phyloP scores from a whole-genome alignment of 1,284 basidiomycete genomes.

The Cryptococcus amylolentus region DNA sequence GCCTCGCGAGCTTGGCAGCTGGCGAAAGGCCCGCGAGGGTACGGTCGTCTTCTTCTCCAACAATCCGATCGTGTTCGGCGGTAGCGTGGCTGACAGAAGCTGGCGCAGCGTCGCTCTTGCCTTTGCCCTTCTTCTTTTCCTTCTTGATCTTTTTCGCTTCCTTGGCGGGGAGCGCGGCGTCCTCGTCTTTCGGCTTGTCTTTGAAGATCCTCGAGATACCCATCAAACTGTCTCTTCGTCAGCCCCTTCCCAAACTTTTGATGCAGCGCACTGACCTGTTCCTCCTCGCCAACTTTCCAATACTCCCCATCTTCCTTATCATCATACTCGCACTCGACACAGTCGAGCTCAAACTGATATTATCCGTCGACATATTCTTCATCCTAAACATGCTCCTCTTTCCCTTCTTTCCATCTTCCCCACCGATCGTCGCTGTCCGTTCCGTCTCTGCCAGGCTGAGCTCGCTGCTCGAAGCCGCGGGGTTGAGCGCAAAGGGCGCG shows the following conservation, averaged over 20 bases:
- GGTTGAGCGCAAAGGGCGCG: slow-evolving; percentile 33
- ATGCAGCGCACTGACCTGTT: slow-evolving; percentile 55
- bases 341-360: slow-evolving; percentile 94
- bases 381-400: slow-evolving; percentile 66
- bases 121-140: slow-evolving; percentile 51
- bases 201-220: slow-evolving; percentile 94
- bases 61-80: slow-evolving; percentile 72
- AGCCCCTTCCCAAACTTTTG: neutral
- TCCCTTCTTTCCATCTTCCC: slow-evolving; percentile 54
- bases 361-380: slow-evolving; percentile 91
- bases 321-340: slow-evolving; percentile 94
- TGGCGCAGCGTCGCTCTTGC: slow-evolving; percentile 57
- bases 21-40: slow-evolving; percentile 78
- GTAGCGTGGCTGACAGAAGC: slow-evolving; percentile 79
- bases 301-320: slow-evolving; percentile 91
- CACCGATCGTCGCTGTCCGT: slow-evolving; percentile 32
- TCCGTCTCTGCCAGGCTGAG: slow-evolving; percentile 42
- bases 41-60: slow-evolving; percentile 46
- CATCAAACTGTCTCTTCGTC: slow-evolving; percentile 56
- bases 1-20: slow-evolving; percentile 83
- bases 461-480: slow-evolving; percentile 35
- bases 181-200: slow-evolving; percentile 69
- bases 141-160: slow-evolving; percentile 57
- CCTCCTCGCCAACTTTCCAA: slow-evolving; percentile 84
- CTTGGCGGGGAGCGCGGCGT: slow-evolving; percentile 47